Base-by-base conservation (phyloP, 176 grass and related monocot genomes). In the Dendrocalamus sinicus region DNA sequence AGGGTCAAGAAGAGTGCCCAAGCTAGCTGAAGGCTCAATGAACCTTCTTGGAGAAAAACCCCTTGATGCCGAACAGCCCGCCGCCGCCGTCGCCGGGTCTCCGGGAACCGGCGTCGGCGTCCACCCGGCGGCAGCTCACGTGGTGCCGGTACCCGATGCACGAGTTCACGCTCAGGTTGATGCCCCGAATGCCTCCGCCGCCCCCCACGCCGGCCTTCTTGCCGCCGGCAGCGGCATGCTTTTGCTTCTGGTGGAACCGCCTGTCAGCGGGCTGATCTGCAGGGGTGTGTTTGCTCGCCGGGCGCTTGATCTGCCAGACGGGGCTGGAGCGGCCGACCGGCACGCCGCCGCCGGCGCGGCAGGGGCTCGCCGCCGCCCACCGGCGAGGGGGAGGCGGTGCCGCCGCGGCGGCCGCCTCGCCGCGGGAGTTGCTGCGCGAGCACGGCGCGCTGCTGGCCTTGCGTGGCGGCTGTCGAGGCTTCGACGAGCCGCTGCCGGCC, bases 1-100 rank as follows among this genome's bases (percentile, higher is more conserved):
- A 1, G 26, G 32, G 73, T 48, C 58, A 74, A 50, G 24, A n/a
- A n/a, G 61, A 51, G 73, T 5, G 37, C 9, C 67, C 10, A 5
- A 57, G 58, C 55, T 61, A 78, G 47, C 32, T 71, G 35, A 53
- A 43, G 7, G 40, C 1, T 28, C 52, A 97, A 71, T 94, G 88
- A 24, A 97, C 92, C 59, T 97, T 97, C 83, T 94, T 97, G 82
- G 92, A 87, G 87, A 97, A 97, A 73, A 97, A 70, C 24, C 85
- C 72, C 83, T 83, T 92, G 46, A 97, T 86, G 43, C 78, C 83
- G 78, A 94, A 92, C 60, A 97, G 72, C 1, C 90, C 71, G 24
- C 85, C 87, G 39, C 54, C 57, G 39, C 48, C 39, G 22, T 50
- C 68, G 53, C 81, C 66, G 22, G 4, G 53, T 70, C 69, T 45